These are phyloP conservation scores for Lineolata rhizophorae DNA, from an alignment of 495 filamentous ascomycete species.

Conservation along the genomic window DNA sequence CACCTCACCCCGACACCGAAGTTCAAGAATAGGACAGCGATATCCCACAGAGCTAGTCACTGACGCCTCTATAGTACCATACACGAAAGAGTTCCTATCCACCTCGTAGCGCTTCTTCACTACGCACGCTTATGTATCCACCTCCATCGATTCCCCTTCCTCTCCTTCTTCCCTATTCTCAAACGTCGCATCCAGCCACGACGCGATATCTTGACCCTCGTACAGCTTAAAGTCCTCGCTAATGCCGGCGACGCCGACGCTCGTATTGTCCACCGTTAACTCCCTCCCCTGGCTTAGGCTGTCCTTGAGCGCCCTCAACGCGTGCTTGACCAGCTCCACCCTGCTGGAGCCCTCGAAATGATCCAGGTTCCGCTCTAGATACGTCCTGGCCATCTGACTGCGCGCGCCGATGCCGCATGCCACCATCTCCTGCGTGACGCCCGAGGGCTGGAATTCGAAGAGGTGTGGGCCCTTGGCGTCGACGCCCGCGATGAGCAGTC, in stretches of 20 bases:
- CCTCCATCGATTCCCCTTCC: conserved; percentile 47
- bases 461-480: conserved; percentile 86
- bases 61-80: no score
- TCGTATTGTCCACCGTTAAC: conserved; percentile 89
- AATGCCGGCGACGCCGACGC: conserved; percentile 40
- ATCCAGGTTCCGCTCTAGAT: conserved; percentile 78
- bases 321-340: conserved; percentile 80
- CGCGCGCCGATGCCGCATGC: conserved; percentile 90
- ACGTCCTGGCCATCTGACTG: conserved; percentile 92
- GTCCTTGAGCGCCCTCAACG: conserved; percentile 80
- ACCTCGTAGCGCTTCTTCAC: no score
- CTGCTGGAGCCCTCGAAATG: conserved; percentile 46
- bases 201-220: conserved; percentile 65
- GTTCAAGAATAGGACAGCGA: no score
- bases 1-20: no score
- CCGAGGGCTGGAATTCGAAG: conserved; percentile 94
- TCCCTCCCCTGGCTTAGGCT: conserved; percentile 91
- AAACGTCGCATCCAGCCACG: conserved; percentile 35
- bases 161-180: conserved; percentile 46
- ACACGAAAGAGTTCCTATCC: no score
- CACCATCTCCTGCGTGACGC: conserved; percentile 89
- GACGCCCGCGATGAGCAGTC: conserved; percentile 78
- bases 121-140: conserved; percentile 63
- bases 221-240: conserved; percentile 69
- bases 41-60: no score